These are phyloP conservation scores for Fistulifera solaris DNA, from an alignment of 108 stramenopile genomes.

Conservation along the genomic window DNA sequence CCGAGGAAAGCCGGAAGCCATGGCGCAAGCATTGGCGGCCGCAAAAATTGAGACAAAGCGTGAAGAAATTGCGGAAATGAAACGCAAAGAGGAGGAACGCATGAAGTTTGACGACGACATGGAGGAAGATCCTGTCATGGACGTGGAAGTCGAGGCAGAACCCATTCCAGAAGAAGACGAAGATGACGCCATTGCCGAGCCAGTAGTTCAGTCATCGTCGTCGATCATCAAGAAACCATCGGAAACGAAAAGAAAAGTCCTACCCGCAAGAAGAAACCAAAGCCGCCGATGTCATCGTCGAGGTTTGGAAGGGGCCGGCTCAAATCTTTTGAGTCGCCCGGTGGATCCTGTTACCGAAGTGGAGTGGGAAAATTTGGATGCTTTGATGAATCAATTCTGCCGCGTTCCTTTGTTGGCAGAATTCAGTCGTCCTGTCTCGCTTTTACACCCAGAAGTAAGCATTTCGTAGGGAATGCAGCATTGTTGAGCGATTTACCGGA, in stretches of 20 bases:
- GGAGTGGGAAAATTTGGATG: constrained; percentile 64
- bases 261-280: not conserved
- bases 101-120: constrained; percentile 6
- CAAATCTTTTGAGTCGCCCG: constrained; percentile 39
- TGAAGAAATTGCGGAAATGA: constrained; percentile 22
- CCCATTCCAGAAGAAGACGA: not conserved
- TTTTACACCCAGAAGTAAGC: constrained; percentile 83
- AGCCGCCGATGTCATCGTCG: not conserved
- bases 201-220: not conserved
- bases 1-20: constrained; percentile 51
- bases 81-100: constrained; percentile 7
- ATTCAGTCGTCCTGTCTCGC: constrained; percentile 75
- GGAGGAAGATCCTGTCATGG: constrained; percentile 12
- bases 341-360: constrained; percentile 48
- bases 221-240: not conserved
- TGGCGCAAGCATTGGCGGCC: constrained; percentile 27
- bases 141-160: constrained; percentile 1
- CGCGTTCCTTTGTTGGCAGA: constrained; percentile 78
- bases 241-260: constrained; percentile 15
- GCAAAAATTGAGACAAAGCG: constrained; percentile 19
- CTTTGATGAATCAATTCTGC: constrained; percentile 77
- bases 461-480: not conserved
- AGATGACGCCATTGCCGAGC: not conserved
- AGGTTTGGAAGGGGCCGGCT: constrained; percentile 11
- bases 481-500: not conserved